Conservation (phyloP, 176 grass and related monocot species). For the Ensete glaucum region DNA sequence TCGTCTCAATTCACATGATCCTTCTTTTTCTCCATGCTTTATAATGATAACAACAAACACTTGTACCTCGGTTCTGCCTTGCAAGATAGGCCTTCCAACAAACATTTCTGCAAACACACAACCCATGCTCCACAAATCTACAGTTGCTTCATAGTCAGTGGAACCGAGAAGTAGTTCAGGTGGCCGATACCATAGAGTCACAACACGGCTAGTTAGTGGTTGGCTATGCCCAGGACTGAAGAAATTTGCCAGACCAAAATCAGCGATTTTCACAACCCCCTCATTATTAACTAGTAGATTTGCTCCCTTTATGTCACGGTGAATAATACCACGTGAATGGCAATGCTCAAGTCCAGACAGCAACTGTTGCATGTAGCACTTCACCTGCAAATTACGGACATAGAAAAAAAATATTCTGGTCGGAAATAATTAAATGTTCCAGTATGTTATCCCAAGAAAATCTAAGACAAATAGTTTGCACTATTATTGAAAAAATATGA, state of each 20-base stretch:
- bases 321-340: conserved; percentile 58
- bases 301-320: conserved; percentile 90
- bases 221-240: conserved; percentile 49
- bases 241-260: conserved; percentile 92
- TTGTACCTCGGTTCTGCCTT: conserved; percentile 88
- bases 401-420: conserved; percentile 7
- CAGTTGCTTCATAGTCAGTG: conserved; percentile 72
- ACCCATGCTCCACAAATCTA: conserved; percentile 90
- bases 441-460: neutral
- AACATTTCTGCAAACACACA: conserved; percentile 93
- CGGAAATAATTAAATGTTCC: neutral
- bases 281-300: conserved; percentile 93
- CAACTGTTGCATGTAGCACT: conserved; percentile 93
- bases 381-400: conserved; percentile 46
- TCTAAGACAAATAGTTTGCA: neutral
- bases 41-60: conserved; percentile 1
- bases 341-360: conserved; percentile 78
- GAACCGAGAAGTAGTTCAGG: conserved; percentile 86
- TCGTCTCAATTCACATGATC: too few species aligned
- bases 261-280: conserved; percentile 83
- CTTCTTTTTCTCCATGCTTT: neutral
- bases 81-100: conserved; percentile 61
- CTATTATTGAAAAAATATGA: neutral
- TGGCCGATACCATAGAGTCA: conserved; percentile 91
- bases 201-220: conserved; percentile 82